phyloP scores from a whole-genome alignment of 495 filamentous ascomycete genomes.

The Parathielavia appendiculata region DNA sequence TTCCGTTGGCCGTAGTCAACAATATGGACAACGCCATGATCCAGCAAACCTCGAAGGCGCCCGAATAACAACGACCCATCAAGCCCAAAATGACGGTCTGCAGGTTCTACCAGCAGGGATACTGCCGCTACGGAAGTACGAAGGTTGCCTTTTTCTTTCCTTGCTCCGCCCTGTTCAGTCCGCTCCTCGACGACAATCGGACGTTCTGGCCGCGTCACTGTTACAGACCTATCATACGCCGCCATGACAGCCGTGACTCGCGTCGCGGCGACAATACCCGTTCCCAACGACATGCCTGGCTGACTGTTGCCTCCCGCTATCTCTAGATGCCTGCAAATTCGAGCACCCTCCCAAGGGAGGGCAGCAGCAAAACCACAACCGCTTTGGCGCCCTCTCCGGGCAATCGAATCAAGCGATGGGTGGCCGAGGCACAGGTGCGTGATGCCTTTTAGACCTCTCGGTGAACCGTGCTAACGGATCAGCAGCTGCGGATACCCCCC shows the following conservation, averaged over 20 bases:
- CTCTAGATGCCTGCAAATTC: slow-evolving; percentile 40
- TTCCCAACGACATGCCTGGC: not conserved
- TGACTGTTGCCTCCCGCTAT: slow-evolving; percentile 1
- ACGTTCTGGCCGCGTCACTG: not conserved
- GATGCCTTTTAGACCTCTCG: not conserved
- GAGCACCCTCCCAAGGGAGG: slow-evolving; percentile 38
- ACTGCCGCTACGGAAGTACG: slow-evolving; percentile 65
- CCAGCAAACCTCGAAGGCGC: not conserved
- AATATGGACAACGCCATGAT: not conserved
- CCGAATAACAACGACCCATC: not conserved
- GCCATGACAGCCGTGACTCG: not conserved
- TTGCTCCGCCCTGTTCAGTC: not conserved
- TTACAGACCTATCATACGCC: not conserved
- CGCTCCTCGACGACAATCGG: not conserved
- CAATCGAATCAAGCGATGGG: slow-evolving; percentile 2
- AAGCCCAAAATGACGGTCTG: slow-evolving; percentile 55
- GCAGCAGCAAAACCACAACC: slow-evolving; percentile 29
- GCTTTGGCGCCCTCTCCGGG: slow-evolving; percentile 33
- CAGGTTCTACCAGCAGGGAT: slow-evolving; percentile 65
- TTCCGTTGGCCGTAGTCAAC: not conserved
- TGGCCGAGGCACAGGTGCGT: not conserved
- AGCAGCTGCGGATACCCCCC: slow-evolving; percentile 23
- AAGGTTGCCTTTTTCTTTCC: slow-evolving; percentile 8
- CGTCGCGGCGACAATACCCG: not conserved
- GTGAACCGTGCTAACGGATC: not conserved